Evolutionary conservation across 2,329 filamentous ascomycete genomes (phyloP).

Genomic region (Pseudovirgaria hyperparasitica): DNA sequence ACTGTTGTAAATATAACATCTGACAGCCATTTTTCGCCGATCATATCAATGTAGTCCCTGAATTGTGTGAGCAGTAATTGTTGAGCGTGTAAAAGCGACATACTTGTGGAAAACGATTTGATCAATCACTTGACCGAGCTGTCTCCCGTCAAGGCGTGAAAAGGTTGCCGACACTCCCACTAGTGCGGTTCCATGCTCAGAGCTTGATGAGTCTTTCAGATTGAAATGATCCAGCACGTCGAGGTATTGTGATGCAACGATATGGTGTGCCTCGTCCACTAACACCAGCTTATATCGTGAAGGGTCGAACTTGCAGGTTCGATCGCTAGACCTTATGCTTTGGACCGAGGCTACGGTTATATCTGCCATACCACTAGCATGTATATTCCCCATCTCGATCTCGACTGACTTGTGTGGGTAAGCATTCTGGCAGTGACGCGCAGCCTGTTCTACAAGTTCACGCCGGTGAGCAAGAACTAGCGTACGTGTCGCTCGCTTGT

Average conservation of each 20-base stretch:
- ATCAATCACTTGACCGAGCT: constrained; percentile 74
- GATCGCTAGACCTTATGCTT: constrained; percentile 64
- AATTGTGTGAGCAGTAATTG: constrained; percentile 2
- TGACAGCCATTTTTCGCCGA: constrained; percentile 82
- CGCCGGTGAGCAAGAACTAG: constrained; percentile 85
- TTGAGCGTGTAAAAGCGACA: constrained; percentile 3
- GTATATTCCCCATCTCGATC: constrained; percentile 75
- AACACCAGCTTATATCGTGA: constrained; percentile 73
- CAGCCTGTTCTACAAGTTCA: constrained; percentile 90
- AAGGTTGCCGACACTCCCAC: constrained; percentile 83
- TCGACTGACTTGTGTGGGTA: constrained; percentile 76
- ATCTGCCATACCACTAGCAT: constrained; percentile 70
- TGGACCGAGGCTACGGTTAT: constrained; percentile 88
- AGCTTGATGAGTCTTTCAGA: constrained; percentile 37
- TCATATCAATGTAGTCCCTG: constrained; percentile 62
- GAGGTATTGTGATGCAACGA: constrained; percentile 73
- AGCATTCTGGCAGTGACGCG: constrained; percentile 63
- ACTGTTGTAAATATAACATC: constrained; percentile 93
- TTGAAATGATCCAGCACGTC: constrained; percentile 67
- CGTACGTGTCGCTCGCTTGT: constrained; percentile 54
- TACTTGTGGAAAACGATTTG: constrained; percentile 88
- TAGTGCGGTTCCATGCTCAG: constrained; percentile 36
- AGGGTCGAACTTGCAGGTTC: constrained; percentile 75
- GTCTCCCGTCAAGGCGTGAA: constrained; percentile 71
- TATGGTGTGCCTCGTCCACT: constrained; percentile 95